Percentiles rank a stretch among this genome's conserved stretches.
Conservation (phyloP, 2,329 filamentous ascomycete species). For the Penicillium janthinellum region DNA sequence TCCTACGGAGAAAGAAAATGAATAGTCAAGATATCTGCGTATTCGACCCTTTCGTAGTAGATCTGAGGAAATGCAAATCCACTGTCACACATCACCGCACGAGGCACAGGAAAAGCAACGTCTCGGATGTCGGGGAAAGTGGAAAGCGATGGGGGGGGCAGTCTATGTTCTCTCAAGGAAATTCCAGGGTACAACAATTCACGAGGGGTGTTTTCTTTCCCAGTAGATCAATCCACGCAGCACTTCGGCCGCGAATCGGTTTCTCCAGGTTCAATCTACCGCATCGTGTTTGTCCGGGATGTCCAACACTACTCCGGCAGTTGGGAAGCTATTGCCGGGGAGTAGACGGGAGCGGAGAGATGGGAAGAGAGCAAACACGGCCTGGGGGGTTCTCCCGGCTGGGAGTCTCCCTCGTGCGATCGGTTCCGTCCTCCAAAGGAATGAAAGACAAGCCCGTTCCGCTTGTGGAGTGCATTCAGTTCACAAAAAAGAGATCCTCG, state of each 20-base stretch:
- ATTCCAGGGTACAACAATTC: slow-evolving; percentile 9
- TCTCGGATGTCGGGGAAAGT: slow-evolving; percentile 5
- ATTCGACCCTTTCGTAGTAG: slow-evolving; percentile 4
- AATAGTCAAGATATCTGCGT: not conserved
- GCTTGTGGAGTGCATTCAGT: slow-evolving; percentile 21
- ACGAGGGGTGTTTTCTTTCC: not conserved
- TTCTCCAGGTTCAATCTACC: slow-evolving; percentile 13
- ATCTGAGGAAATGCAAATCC: slow-evolving; percentile 11
- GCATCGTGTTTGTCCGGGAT: slow-evolving; percentile 7
- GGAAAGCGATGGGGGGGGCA: not conserved
- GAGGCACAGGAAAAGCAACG: slow-evolving; percentile 8
- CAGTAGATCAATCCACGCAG: slow-evolving; percentile 11
- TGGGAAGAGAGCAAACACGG: slow-evolving; percentile 12
- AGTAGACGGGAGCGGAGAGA: slow-evolving; percentile 5
- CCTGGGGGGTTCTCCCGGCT: slow-evolving; percentile 14
- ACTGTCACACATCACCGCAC: slow-evolving; percentile 6
- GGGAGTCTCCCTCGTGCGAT: slow-evolving; percentile 13
- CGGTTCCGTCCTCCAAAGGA: slow-evolving; percentile 20
- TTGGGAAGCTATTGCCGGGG: slow-evolving; percentile 18
- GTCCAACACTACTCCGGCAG: slow-evolving; percentile 7
- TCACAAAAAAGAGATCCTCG: slow-evolving; percentile 16
- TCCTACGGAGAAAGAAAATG: not conserved
- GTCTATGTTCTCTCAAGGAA: slow-evolving; percentile 6
- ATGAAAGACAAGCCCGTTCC: slow-evolving; percentile 23
- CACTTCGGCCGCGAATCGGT: slow-evolving; percentile 17